Evolutionary conservation across 2,329 filamentous ascomycete species (phyloP).

Genomic region (Aspergillus novoparasiticus): DNA sequence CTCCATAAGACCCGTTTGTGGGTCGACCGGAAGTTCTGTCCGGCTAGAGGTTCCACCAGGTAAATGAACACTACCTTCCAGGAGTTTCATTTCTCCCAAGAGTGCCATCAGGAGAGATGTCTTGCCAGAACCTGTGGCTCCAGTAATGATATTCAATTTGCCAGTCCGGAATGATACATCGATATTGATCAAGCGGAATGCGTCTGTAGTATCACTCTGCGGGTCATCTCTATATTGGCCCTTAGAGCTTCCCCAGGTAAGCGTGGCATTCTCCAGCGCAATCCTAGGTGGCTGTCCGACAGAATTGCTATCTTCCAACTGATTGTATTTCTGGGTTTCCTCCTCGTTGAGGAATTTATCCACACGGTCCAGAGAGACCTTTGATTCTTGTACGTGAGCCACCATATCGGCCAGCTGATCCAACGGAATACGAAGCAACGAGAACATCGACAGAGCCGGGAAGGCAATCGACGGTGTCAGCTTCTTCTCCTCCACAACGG

Average conservation of each 20-base stretch:
- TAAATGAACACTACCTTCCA: slow-evolving; percentile 78
- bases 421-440: slow-evolving; percentile 85
- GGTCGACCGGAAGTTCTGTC: slow-evolving; percentile 79
- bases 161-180: slow-evolving; percentile 81
- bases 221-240: slow-evolving; percentile 58
- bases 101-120: slow-evolving; percentile 95
- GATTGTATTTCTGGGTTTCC: slow-evolving; percentile 92
- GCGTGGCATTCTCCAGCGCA: slow-evolving; percentile 80
- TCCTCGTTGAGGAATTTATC: slow-evolving; percentile 92
- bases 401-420: slow-evolving; percentile 99
- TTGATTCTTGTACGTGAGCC: slow-evolving; percentile 94
- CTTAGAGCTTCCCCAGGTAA: slow-evolving; percentile 77
- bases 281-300: slow-evolving; percentile 73
- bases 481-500: slow-evolving; percentile 82
- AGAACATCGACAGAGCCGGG: slow-evolving; percentile 93
- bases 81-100: slow-evolving; percentile 89
- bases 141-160: slow-evolving; percentile 88
- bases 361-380: slow-evolving; percentile 94
- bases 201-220: slow-evolving; percentile 66
- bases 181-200: slow-evolving; percentile 81
- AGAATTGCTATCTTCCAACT: slow-evolving; percentile 73
- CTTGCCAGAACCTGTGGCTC: slow-evolving; percentile 92
- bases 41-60: slow-evolving; percentile 78
- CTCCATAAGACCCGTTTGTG: slow-evolving; percentile 83
- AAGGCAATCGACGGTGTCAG: slow-evolving; percentile 92